Evolutionary conservation across 2,329 filamentous ascomycete genomes (phyloP).

Genomic region (Claviceps sp.): DNA sequence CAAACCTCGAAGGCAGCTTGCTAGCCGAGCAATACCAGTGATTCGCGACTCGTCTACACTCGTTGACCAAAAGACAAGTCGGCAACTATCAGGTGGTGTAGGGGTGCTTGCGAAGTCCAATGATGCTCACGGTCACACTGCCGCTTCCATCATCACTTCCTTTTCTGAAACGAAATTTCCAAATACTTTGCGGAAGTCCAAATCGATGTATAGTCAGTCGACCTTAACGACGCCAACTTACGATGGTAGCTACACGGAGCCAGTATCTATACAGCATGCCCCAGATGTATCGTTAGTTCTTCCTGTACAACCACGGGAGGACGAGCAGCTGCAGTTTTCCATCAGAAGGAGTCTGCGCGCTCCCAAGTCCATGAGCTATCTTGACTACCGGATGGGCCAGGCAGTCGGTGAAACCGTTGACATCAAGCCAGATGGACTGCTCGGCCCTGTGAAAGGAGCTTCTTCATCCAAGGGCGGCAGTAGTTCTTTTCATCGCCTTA

Average conservation of each 20-base stretch:
- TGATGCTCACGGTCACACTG: background rate
- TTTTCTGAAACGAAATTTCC: slow-evolving; percentile 30
- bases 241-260: background rate
- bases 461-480: slow-evolving; percentile 16
- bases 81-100: background rate
- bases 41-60: background rate
- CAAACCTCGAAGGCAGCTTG: slow-evolving; percentile 15
- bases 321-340: slow-evolving; percentile 11
- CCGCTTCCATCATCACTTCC: background rate
- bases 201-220: slow-evolving; percentile 36
- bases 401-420: background rate
- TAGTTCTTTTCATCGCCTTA: slow-evolving; percentile 20
- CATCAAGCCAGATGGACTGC: slow-evolving; percentile 12
- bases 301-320: slow-evolving; percentile 14
- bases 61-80: background rate
- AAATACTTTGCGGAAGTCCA: slow-evolving; percentile 38
- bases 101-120: background rate
- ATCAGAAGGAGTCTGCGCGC: slow-evolving; percentile 21
- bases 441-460: slow-evolving; percentile 23
- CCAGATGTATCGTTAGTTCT: slow-evolving; percentile 3
- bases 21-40: slow-evolving; percentile 14
- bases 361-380: slow-evolving; percentile 43
- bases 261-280: slow-evolving; percentile 4
- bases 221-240: slow-evolving; percentile 7
- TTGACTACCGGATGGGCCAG: slow-evolving; percentile 12